Percentiles rank a stretch among this genome's conserved stretches.
Conservation (phyloP, 2,329 filamentous ascomycete species). For the Alternaria hordeiaustralica region DNA sequence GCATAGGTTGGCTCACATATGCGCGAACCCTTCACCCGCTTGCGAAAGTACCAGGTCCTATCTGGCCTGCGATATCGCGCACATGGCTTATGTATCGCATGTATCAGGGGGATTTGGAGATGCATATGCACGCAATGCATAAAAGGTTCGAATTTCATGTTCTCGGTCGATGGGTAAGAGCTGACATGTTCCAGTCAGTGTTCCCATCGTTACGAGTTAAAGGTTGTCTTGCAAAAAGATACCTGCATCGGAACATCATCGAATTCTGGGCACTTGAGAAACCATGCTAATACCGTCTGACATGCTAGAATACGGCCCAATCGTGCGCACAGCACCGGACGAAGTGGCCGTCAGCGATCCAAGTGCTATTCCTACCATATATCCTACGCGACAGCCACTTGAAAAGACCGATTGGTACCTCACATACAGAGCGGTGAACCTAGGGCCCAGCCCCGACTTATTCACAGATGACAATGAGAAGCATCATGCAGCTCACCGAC, state of each 20-base stretch:
- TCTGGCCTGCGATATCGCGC: not conserved
- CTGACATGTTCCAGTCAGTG: not conserved
- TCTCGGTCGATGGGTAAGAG: not conserved
- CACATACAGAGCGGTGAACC: too few relatives aligned
- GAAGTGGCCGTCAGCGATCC: not conserved
- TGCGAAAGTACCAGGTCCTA: not conserved
- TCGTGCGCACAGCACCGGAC: not conserved
- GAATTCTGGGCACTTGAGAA: not conserved
- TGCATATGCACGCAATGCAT: not conserved
- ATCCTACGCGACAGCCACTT: not conserved
- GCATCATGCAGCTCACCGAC: conserved; percentile 12
- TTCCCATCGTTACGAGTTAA: not conserved
- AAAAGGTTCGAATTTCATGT: not conserved
- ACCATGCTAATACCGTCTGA: not conserved
- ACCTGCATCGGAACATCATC: not conserved
- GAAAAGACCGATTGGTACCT: not conserved
- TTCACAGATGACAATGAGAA: not conserved
- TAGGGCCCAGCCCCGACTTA: too few relatives aligned
- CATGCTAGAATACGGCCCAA: not conserved
- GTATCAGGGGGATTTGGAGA: not conserved
- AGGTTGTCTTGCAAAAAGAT: not conserved
- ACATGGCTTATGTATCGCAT: not conserved
- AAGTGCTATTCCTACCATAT: not conserved
- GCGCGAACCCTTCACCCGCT: not conserved
- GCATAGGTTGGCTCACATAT: not conserved